Conservation (phyloP, 495 filamentous ascomycete genomes). For the Talaromyces borbonicus region DNA sequence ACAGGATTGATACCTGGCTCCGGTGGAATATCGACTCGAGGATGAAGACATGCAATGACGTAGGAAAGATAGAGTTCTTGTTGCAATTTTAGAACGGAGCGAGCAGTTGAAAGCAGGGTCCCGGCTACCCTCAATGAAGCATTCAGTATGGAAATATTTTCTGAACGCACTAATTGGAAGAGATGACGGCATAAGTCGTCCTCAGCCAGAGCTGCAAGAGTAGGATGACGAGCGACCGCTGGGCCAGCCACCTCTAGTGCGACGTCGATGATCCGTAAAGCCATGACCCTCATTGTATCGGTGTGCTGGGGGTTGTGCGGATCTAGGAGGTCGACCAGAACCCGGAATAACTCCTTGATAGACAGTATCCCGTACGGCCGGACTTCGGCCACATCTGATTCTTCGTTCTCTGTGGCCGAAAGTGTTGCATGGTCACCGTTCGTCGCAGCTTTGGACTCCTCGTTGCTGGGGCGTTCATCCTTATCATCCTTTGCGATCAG, state of each 20-base stretch:
- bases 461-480: constrained; percentile 25
- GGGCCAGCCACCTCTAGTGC: constrained; percentile 93
- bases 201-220: constrained; percentile 76
- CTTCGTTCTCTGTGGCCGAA: constrained; percentile 31
- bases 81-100: constrained; percentile 88
- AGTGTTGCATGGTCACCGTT: constrained; percentile 28
- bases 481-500: constrained; percentile 27
- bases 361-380: constrained; percentile 89
- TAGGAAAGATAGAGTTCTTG: constrained; percentile 96
- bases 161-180: constrained; percentile 93
- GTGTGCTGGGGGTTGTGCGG: constrained; percentile 87
- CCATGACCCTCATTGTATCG: constrained; percentile 95
- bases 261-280: constrained; percentile 92
- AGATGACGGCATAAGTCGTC: constrained; percentile 91
- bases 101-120: constrained; percentile 82
- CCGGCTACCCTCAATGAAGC: constrained; percentile 86
- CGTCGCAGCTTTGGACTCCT: constrained; percentile 25
- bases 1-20: constrained; percentile 85
- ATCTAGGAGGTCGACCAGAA: constrained; percentile 89
- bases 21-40: constrained; percentile 79
- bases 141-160: constrained; percentile 87
- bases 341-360: constrained; percentile 86
- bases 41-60: constrained; percentile 86
- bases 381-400: constrained; percentile 42
- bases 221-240: constrained; percentile 89